Evolutionary conservation across 768 basidiomycete species (phyloP).

Genomic region (Suillus weaverae): DNA sequence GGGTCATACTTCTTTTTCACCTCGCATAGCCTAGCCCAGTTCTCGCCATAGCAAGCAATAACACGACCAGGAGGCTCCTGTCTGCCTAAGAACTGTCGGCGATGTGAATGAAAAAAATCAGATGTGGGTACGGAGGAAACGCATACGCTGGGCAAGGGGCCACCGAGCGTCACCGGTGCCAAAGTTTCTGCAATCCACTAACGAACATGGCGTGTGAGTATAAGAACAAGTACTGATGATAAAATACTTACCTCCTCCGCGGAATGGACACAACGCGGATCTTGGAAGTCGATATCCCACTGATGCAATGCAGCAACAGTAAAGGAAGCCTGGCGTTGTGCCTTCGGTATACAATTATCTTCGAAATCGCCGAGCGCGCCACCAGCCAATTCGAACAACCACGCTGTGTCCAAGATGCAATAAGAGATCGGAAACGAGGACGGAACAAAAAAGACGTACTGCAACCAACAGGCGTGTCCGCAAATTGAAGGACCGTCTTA

Average conservation of each 20-base stretch:
- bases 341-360: slow-evolving; percentile 71
- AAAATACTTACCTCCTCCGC: slow-evolving; percentile 68
- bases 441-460: slow-evolving; percentile 52
- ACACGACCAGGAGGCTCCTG: slow-evolving; percentile 63
- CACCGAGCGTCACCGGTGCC: slow-evolving; percentile 70
- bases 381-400: slow-evolving; percentile 90
- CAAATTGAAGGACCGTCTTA: slow-evolving; percentile 78
- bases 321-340: slow-evolving; percentile 78
- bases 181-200: slow-evolving; percentile 83
- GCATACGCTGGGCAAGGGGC: slow-evolving; percentile 82
- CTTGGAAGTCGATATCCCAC: slow-evolving; percentile 84
- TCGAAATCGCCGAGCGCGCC: slow-evolving; percentile 76
- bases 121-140: slow-evolving; percentile 12
- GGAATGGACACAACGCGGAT: slow-evolving; percentile 76
- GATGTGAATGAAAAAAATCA: slow-evolving; percentile 9
- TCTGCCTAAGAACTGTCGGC: slow-evolving; percentile 68
- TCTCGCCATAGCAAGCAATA: slow-evolving; percentile 68
- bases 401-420: slow-evolving; percentile 48
- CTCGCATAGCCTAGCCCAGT: slow-evolving; percentile 67
- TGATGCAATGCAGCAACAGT: slow-evolving; percentile 90
- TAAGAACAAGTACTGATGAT: not conserved
- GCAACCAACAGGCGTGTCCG: slow-evolving; percentile 85
- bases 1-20: slow-evolving; percentile 83
- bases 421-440: not conserved
- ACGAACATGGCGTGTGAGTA: slow-evolving; percentile 15